phyloP scores from a whole-genome alignment of 306 rosid species.

The Gleditsia sinensis region DNA sequence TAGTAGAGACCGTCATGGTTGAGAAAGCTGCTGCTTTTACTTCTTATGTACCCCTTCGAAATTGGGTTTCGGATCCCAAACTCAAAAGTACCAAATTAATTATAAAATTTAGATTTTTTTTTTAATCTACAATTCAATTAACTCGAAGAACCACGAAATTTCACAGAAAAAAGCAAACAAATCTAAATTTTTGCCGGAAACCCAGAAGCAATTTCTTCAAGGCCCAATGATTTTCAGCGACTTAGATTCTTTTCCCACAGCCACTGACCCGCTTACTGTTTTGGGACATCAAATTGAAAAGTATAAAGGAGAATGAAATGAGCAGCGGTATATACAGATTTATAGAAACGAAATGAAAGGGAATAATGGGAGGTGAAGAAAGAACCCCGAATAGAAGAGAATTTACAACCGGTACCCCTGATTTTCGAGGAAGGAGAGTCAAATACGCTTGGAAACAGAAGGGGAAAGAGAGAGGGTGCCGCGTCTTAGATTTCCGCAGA shows the following conservation, averaged over 20 bases:
- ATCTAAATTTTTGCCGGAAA: not conserved
- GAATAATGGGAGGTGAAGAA: not conserved
- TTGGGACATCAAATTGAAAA: not conserved
- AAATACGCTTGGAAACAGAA: conserved; percentile 37
- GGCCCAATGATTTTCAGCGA: not conserved
- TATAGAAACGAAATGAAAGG: not conserved
- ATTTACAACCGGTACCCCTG: conserved; percentile 10
- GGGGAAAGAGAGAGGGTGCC: conserved; percentile 31
- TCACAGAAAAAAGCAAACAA: not conserved
- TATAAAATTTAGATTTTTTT: not conserved
- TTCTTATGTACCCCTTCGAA: not conserved
- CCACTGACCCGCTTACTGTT: not conserved
- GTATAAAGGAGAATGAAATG: not conserved
- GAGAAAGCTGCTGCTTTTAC: not conserved
- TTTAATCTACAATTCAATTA: not conserved
- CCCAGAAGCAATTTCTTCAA: not conserved
- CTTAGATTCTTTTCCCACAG: too few species aligned
- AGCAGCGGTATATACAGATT: conserved; percentile 32
- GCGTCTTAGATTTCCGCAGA: conserved; percentile 1
- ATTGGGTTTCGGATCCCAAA: not conserved
- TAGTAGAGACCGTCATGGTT: conserved; percentile 64
- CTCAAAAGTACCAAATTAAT: not conserved
- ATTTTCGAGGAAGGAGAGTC: conserved; percentile 37
- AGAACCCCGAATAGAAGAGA: not conserved
- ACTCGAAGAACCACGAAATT: not conserved